Conservation (phyloP, 2,329 filamentous ascomycete genomes). For the Sporothrix luriei region DNA sequence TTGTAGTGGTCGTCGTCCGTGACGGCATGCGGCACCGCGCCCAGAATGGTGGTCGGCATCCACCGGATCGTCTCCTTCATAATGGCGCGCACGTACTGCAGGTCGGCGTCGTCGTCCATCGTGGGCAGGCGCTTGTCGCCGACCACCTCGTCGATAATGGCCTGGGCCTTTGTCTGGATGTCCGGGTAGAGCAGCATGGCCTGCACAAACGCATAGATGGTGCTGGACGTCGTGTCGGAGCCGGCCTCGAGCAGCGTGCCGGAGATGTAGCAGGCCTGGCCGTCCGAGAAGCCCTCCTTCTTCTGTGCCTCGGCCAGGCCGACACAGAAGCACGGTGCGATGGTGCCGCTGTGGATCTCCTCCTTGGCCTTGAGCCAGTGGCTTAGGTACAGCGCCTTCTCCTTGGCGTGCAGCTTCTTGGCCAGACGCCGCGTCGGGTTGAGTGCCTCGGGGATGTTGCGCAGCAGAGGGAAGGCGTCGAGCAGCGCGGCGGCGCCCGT, state of each 20-base stretch:
- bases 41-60: slow-evolving; percentile 49
- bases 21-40: slow-evolving; percentile 51
- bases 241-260: slow-evolving; percentile 47
- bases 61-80: slow-evolving; percentile 44
- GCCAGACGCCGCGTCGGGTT: slow-evolving; percentile 47
- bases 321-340: slow-evolving; percentile 35
- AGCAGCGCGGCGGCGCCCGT: slow-evolving; percentile 22
- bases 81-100: slow-evolving; percentile 43
- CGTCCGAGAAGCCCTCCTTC: slow-evolving; percentile 41
- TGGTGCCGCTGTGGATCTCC: slow-evolving; percentile 40
- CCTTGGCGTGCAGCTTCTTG: slow-evolving; percentile 48
- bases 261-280: slow-evolving; percentile 41
- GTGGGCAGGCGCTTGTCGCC: slow-evolving; percentile 42
- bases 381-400: slow-evolving; percentile 48
- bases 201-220: slow-evolving; percentile 48
- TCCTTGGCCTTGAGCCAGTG: slow-evolving; percentile 49
- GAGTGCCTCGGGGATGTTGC: slow-evolving; percentile 49
- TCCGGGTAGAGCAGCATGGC: slow-evolving; percentile 51
- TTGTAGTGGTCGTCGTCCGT: slow-evolving; percentile 53
- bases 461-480: slow-evolving; percentile 34
- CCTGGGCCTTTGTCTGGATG: slow-evolving; percentile 47
- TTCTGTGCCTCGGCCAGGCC: slow-evolving; percentile 34
- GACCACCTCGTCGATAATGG: slow-evolving; percentile 46
- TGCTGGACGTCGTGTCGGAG: slow-evolving; percentile 49
- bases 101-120: slow-evolving; percentile 40